Evolutionary conservation across 495 filamentous ascomycete genomes (phyloP).

Genomic region (Talaromyces thailandensis): DNA sequence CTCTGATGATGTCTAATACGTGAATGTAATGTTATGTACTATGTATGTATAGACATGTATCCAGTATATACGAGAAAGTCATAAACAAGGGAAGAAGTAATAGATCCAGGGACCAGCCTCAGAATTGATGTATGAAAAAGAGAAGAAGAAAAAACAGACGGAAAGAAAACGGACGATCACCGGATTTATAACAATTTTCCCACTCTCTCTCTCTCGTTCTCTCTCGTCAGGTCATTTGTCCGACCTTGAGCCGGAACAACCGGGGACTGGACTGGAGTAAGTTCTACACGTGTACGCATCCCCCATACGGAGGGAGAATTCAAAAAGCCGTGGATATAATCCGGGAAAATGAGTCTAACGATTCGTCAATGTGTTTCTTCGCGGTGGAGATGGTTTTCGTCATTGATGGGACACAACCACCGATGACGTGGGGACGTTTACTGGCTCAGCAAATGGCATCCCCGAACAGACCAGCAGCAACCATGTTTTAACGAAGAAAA

Average conservation of each 20-base stretch:
- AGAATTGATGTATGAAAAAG: neutral
- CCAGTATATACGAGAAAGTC: no score
- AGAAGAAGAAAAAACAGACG: neutral
- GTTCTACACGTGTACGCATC: neutral
- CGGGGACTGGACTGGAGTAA: neutral
- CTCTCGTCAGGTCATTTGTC: neutral
- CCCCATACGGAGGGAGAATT: neutral
- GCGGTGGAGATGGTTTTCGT: neutral
- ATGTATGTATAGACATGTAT: neutral
- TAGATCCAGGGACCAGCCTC: neutral
- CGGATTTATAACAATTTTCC: neutral
- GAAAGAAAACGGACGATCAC: neutral
- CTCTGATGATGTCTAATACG: no score
- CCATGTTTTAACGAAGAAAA: neutral
- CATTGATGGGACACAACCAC: neutral
- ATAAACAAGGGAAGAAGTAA: neutral
- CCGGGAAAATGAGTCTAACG: neutral
- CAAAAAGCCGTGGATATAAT: neutral
- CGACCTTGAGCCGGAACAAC: neutral
- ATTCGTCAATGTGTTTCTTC: neutral
- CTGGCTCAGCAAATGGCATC: neutral
- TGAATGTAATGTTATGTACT: neutral
- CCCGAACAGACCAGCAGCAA: neutral
- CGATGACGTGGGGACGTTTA: neutral
- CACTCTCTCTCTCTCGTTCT: neutral